Evolutionary conservation across 192 early-diverging fungal species (phyloP), one percentile per base, ranked within the genome.

Genomic region (Fimicolochytrium jonesii): DNA sequence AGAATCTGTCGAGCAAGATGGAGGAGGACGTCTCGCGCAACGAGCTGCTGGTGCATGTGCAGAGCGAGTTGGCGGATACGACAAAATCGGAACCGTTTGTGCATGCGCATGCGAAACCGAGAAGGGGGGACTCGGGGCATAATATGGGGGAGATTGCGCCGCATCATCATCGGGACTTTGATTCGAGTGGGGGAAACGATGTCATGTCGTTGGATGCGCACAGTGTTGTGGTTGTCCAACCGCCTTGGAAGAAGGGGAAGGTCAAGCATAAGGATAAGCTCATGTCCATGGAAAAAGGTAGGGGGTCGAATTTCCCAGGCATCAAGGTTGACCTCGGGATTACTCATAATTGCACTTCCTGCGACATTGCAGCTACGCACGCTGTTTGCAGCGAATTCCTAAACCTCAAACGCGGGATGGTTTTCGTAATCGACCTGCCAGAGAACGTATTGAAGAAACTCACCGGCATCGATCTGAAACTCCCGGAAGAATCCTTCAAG

Each of bases 21-120:
- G 78, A 80, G 43, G 51, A 35, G 6, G 78, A 80, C 56, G 77
- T 76, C 9, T 54, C 61, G 33, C 59, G 69, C 3, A 62, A 55
- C 6, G 71, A 67, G 23, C 39, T 77, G 7, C 36, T 78, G 20
- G 44, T 67, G 15, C 72, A 71, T 57, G 45, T 75, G 7, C 64
- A 60, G 32, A 67, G 64, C 25, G 68, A 75, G 45, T 44, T 68
- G 4, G 67, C 37, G 18, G 49, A 18, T 66, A 36, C 54, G n/a
- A n/a, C n/a, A n/a, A n/a, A n/a, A n/a, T n/a, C n/a, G n/a, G 37
- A 39, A 17, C 37, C 37, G 37, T 37, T 11, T 15, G 33, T 34
- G 3, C 48, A 50, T 50, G 25, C 23, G 15, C 48, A 50, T 29
- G 25, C 10, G 9, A 10, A 50, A 15, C 48, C 48, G 48, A n/a